Percentiles rank a stretch among this genome's conserved stretches.
Evolutionary conservation across 805 yeast genomes (phyloP).

Genomic region (Spencermartinsiella europaea): DNA sequence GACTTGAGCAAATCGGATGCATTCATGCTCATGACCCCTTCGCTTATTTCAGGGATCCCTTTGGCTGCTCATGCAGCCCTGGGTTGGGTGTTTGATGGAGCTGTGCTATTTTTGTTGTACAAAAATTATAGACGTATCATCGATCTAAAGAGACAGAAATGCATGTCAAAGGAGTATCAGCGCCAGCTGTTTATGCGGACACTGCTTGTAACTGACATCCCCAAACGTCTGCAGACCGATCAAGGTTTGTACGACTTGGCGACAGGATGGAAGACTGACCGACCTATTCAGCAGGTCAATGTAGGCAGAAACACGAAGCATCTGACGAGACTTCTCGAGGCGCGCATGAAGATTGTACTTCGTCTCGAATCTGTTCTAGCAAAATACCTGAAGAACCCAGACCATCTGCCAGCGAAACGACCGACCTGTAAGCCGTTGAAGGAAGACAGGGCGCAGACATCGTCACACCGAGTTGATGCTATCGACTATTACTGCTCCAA

Average conservation of each 20-base stretch:
- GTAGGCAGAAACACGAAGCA: conserved; percentile 29
- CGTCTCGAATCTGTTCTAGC: conserved; percentile 27
- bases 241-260: conserved; percentile 23
- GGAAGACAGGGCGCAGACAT: conserved; percentile 13
- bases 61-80: conserved; percentile 33
- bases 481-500: conserved; percentile 24
- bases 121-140: conserved; percentile 25
- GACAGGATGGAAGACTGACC: conserved; percentile 2
- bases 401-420: conserved; percentile 21
- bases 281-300: conserved; percentile 22
- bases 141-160: conserved; percentile 22
- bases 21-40: conserved; percentile 32
- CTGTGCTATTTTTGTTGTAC: conserved; percentile 28
- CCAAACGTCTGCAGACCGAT: conserved; percentile 22
- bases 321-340: conserved; percentile 23
- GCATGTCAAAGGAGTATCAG: conserved; percentile 23
- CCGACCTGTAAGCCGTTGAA: conserved; percentile 20
- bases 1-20: conserved; percentile 28
- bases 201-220: conserved; percentile 30
- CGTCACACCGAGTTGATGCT: conserved; percentile 23
- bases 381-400: conserved; percentile 25
- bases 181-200: conserved; percentile 27
- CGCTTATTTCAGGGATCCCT: conserved; percentile 28
- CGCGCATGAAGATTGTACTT: conserved; percentile 23
- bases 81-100: conserved; percentile 28